A percentile compares a stretch with the other conserved stretches of the same genome.
These are phyloP conservation scores for Macrophomina tecta DNA, from an alignment of 2,329 filamentous ascomycete species.

Conservation along the genomic window DNA sequence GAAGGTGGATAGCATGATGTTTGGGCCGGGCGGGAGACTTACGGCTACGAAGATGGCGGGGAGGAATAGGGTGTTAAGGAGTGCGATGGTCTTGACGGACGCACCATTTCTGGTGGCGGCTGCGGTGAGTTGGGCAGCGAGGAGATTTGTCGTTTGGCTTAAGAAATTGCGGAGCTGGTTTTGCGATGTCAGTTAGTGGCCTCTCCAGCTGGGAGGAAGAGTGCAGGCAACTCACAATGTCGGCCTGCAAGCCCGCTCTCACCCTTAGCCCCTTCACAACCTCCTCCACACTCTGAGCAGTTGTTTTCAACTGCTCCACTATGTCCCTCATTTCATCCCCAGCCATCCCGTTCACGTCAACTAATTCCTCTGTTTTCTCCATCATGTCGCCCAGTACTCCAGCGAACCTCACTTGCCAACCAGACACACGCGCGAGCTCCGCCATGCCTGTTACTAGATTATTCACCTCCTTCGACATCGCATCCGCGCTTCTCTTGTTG, in stretches of 20 bases:
- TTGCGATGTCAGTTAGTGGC: neutral
- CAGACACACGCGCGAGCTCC: neutral
- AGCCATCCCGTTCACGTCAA: neutral
- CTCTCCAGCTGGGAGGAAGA: neutral
- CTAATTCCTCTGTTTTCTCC: neutral
- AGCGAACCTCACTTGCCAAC: constrained; percentile 9
- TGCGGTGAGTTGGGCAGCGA: constrained; percentile 29
- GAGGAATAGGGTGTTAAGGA: constrained; percentile 50
- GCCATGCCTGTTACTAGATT: neutral
- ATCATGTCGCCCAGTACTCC: neutral
- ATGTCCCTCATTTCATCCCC: neutral
- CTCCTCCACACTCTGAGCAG: neutral
- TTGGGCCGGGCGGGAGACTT: neutral
- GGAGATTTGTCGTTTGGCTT: constrained; percentile 13
- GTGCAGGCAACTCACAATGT: neutral
- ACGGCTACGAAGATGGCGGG: constrained; percentile 50
- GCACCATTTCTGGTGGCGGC: constrained; percentile 40
- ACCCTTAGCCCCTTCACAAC: neutral
- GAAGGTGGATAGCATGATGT: no score
- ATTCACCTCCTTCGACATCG: constrained; percentile 7
- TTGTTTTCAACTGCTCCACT: constrained; percentile 1
- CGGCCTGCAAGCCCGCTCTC: constrained; percentile 3
- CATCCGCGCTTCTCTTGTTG: neutral
- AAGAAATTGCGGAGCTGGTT: constrained; percentile 6
- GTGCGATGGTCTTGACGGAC: constrained; percentile 48